Evolutionary conservation across 2,329 filamentous ascomycete genomes (phyloP).

Genomic region (Phialophora tarda): DNA sequence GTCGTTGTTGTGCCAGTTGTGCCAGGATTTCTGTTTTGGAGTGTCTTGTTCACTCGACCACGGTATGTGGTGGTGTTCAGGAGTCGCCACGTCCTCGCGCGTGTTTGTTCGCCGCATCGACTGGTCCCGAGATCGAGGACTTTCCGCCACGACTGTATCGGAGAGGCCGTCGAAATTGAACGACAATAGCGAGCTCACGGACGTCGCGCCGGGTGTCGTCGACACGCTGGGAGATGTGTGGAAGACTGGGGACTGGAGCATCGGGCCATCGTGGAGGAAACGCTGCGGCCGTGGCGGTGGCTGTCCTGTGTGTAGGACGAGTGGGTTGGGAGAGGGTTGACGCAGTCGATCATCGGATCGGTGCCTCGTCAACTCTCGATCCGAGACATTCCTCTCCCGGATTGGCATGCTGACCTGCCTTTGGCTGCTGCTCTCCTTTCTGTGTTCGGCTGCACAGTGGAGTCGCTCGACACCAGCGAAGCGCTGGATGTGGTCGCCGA

Average conservation of each 20-base stretch:
- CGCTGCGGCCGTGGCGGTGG: conserved; percentile 17
- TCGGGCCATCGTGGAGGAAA: conserved; percentile 15
- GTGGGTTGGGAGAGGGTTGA: conserved; percentile 13
- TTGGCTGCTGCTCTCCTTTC: conserved; percentile 13
- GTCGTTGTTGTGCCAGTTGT: conserved; percentile 33
- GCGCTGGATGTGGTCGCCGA: conserved; percentile 41
- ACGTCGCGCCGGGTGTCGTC: conserved; percentile 27
- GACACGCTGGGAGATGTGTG: conserved; percentile 14
- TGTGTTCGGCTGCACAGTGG: conserved; percentile 29
- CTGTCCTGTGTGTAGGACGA: conserved; percentile 5
- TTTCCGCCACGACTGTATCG: conserved; percentile 30
- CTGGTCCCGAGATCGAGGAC: conserved; percentile 29
- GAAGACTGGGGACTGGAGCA: conserved; percentile 21
- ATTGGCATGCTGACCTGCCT: conserved; percentile 9
- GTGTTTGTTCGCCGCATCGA: conserved; percentile 16
- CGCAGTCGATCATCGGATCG: conserved; percentile 10
- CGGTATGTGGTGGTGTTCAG: conserved; percentile 14
- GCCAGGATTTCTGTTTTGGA: conserved; percentile 13
- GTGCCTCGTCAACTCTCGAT: background rate
- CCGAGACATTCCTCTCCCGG: conserved; percentile 3
- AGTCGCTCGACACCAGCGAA: conserved; percentile 47
- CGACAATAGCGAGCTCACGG: conserved; percentile 29
- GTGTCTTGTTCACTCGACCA: conserved; percentile 23
- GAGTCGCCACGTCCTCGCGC: conserved; percentile 10
- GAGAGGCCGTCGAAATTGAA: conserved; percentile 35